Evolutionary conservation across 441 rosid genomes (phyloP).

Genomic region (Melastoma candidum): DNA sequence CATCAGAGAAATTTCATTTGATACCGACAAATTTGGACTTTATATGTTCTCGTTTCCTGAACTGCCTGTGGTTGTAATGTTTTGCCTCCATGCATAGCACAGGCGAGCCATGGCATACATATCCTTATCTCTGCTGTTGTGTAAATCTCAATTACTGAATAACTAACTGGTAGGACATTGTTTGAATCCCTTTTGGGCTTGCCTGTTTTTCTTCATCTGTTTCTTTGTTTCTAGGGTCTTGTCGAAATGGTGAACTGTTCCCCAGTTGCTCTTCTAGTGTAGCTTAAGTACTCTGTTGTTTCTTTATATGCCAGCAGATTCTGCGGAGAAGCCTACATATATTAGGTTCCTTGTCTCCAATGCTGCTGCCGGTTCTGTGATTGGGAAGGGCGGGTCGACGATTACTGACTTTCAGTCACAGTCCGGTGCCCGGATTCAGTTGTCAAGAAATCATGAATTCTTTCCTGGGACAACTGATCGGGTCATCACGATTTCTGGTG

Average conservation of each 20-base stretch:
- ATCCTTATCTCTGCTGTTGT: no score
- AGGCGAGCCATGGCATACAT: no score
- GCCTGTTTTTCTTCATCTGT: no score
- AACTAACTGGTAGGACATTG: no score
- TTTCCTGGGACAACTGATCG: constrained; percentile 33
- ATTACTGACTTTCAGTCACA: constrained; percentile 85
- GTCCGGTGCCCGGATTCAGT: constrained; percentile 90
- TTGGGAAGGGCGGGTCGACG: constrained; percentile 96
- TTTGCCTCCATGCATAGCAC: no score
- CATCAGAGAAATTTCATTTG: no score
- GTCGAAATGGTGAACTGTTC: neutral
- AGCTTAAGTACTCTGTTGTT: constrained; percentile 6
- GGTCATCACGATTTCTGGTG: constrained; percentile 79
- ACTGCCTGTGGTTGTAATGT: no score
- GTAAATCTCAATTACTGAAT: no score
- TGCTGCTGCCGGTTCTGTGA: constrained; percentile 97
- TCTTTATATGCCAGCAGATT: constrained; percentile 29
- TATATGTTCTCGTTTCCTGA: no score
- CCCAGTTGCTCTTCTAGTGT: neutral
- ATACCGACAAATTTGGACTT: no score
- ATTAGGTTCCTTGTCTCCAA: constrained; percentile 90
- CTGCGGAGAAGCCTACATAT: constrained; percentile 69
- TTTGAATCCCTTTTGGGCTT: no score
- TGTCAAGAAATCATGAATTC: constrained; percentile 85
- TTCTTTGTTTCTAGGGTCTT: neutral